Conservation (phyloP, 169 alveolate genomes). For the Besnoitia besnoiti region DNA sequence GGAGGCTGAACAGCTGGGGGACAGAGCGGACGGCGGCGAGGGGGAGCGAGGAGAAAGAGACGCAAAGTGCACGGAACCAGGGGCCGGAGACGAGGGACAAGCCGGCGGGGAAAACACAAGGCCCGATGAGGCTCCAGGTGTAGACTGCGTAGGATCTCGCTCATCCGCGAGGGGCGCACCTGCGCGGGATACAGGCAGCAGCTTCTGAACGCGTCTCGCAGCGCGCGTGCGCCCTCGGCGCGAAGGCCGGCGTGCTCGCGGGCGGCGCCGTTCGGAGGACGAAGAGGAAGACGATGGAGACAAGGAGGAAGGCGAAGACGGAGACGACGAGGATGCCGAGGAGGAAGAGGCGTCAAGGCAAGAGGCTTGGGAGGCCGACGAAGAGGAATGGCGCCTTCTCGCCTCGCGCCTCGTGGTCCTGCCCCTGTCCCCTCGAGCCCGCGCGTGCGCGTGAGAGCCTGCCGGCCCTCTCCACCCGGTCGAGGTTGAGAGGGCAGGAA, state of each 20-base stretch:
- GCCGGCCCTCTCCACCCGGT: not conserved
- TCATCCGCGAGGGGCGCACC: no score
- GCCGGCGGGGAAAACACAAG: no score
- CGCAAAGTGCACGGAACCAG: no score
- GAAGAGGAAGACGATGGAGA: not conserved
- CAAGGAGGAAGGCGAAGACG: not conserved
- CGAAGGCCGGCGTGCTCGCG: not conserved
- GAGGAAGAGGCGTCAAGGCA: not conserved
- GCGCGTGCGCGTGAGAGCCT: not conserved
- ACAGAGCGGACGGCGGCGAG: no score
- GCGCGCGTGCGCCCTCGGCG: not conserved
- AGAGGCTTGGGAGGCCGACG: not conserved
- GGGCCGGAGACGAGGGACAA: no score
- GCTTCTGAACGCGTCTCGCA: no score
- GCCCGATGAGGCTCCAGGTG: no score
- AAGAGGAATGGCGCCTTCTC: not conserved
- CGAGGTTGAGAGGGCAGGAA: not conserved
- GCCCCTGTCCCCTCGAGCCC: no score
- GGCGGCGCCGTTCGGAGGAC: not conserved
- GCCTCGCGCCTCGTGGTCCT: not conserved
- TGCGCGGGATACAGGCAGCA: no score
- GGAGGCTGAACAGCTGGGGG: no score
- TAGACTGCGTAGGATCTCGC: no score
- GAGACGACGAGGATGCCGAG: not conserved
- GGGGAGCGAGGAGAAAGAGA: no score